Evolutionary conservation across 1,284 basidiomycete genomes (phyloP).

Genomic region (Apiotrichum gamsii): DNA sequence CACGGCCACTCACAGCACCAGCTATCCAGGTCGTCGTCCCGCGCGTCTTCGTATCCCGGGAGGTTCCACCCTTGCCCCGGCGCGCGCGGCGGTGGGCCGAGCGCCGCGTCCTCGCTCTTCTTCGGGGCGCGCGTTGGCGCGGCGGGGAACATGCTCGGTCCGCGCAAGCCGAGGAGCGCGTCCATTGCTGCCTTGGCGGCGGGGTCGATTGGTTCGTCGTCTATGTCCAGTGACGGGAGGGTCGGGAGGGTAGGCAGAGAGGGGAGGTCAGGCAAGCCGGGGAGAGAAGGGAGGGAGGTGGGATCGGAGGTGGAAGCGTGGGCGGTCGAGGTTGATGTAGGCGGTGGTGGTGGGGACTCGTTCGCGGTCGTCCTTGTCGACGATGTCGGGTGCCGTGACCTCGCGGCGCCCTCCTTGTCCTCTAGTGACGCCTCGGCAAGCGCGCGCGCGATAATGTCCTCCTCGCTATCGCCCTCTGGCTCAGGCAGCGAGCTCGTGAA

Average conservation of each 20-base stretch:
- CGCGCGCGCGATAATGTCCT: slow-evolving; percentile 29
- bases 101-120: neutral
- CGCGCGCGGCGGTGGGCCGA: slow-evolving; percentile 13
- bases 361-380: too few relatives aligned
- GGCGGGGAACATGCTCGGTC: slow-evolving; percentile 19
- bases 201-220: slow-evolving; percentile 17
- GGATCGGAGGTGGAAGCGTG: too few relatives aligned
- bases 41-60: slow-evolving; percentile 31
- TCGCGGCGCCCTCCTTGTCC: too few relatives aligned
- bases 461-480: slow-evolving; percentile 25
- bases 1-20: slow-evolving; percentile 38
- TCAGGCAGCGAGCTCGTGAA: neutral
- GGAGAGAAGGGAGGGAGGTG: neutral
- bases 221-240: slow-evolving; percentile 8
- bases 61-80: slow-evolving; percentile 27
- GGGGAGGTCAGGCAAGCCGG: slow-evolving; percentile 3
- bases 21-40: slow-evolving; percentile 39
- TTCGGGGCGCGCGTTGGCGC: slow-evolving; percentile 6
- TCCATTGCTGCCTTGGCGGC: slow-evolving; percentile 22
- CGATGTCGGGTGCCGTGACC: too few relatives aligned
- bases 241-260: slow-evolving; percentile 3
- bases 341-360: too few relatives aligned
- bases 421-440: slow-evolving; percentile 30
- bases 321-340: neutral
- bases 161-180: slow-evolving; percentile 26